These are phyloP conservation scores for Sphagnum contortum DNA, from an alignment of 225 moss, liverwort and hornwort species.

Conservation along the genomic window DNA sequence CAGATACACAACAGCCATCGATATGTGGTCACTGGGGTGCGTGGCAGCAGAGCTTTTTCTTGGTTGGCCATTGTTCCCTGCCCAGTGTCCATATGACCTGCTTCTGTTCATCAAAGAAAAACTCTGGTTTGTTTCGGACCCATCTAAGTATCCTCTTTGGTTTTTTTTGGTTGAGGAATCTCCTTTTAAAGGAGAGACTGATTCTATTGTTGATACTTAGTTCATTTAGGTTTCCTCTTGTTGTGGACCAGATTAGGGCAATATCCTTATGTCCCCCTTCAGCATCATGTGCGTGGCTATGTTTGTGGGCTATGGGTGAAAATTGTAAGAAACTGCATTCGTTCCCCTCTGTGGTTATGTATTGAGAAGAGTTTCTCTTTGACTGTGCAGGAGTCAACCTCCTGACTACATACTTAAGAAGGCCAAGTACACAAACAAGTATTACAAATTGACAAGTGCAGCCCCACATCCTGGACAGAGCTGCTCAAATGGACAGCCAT, in stretches of 20 bases:
- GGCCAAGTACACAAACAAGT: slow-evolving; percentile 55
- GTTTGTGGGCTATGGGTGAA: too few relatives aligned
- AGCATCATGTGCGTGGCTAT: too few relatives aligned
- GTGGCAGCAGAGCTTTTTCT: slow-evolving; percentile 90
- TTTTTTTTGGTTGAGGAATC: too few relatives aligned
- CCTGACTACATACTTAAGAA: slow-evolving; percentile 57
- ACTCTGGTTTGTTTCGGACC: slow-evolving; percentile 37
- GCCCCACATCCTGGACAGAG: slow-evolving; percentile 50
- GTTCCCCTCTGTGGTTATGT: too few relatives aligned
- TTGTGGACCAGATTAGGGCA: too few relatives aligned
- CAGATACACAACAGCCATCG: slow-evolving; percentile 69
- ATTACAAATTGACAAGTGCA: slow-evolving; percentile 59
- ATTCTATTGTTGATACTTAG: too few relatives aligned
- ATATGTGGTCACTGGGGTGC: slow-evolving; percentile 94
- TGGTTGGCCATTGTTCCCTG: slow-evolving; percentile 86
- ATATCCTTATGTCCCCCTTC: too few relatives aligned
- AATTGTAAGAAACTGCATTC: too few relatives aligned
- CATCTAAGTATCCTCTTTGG: too few relatives aligned
- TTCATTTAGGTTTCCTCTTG: too few relatives aligned
- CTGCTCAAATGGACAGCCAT: slow-evolving; percentile 28
- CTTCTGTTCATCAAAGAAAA: slow-evolving; percentile 72
- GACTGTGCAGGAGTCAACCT: slow-evolving; percentile 58
- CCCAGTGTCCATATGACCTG: slow-evolving; percentile 66
- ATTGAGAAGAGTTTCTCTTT: too few relatives aligned
- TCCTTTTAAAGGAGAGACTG: too few relatives aligned